phyloP scores from a whole-genome alignment of 768 basidiomycete species.

The Tricholoma bakamatsutake region DNA sequence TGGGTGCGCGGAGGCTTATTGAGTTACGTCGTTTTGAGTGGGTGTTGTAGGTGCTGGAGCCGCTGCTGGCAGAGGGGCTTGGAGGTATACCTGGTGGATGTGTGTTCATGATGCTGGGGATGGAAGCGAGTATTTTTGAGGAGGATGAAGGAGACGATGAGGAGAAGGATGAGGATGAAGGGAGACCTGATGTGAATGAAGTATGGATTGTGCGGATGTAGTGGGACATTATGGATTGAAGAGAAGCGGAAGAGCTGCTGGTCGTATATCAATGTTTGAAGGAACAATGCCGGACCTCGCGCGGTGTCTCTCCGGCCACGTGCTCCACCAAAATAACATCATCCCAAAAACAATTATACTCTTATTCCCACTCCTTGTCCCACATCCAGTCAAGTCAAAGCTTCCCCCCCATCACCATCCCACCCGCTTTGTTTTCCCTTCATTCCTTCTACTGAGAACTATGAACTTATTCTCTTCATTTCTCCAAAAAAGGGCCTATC shows the following conservation, averaged over 20 bases:
- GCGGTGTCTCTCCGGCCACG: too few relatives aligned
- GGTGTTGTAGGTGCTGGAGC: not conserved
- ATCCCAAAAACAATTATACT: too few relatives aligned
- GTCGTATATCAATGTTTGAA: not conserved
- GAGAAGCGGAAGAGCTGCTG: not conserved
- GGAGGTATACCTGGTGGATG: slow-evolving; percentile 15
- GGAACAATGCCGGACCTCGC: not conserved
- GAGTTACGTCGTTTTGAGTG: slow-evolving; percentile 10
- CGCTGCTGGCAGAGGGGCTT: slow-evolving; percentile 4
- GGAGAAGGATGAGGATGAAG: slow-evolving; percentile 2
- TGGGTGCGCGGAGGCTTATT: slow-evolving; percentile 1
- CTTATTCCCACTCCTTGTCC: too few relatives aligned
- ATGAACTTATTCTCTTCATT: too few relatives aligned
- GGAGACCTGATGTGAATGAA: slow-evolving; percentile 22
- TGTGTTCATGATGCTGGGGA: slow-evolving; percentile 19
- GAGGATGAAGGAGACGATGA: slow-evolving; percentile 5
- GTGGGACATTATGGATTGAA: slow-evolving; percentile 18
- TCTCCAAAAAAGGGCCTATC: too few relatives aligned
- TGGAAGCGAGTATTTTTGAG: slow-evolving; percentile 13
- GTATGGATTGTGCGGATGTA: slow-evolving; percentile 39
- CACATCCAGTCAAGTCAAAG: too few relatives aligned
- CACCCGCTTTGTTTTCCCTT: too few relatives aligned
- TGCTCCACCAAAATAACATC: too few relatives aligned
- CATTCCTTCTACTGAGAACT: too few relatives aligned
- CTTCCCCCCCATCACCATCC: too few relatives aligned